These are phyloP conservation scores for Dentipellis fragilis DNA, from an alignment of 768 basidiomycete species.

Conservation along the genomic window DNA sequence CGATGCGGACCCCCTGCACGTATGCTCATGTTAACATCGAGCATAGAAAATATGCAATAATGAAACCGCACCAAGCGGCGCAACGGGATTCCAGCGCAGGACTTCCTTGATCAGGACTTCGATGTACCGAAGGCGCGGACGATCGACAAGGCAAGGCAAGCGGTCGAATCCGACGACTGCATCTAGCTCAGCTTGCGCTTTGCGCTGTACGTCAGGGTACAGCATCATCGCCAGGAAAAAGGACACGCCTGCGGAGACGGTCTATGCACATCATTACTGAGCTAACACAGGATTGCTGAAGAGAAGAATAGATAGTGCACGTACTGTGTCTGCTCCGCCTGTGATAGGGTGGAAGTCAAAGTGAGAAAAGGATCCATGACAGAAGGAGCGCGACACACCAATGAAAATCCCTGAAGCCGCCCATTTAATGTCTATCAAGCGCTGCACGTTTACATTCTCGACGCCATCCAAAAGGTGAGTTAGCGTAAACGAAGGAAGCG, in stretches of 20 bases:
- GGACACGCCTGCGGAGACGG: background rate
- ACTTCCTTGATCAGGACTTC: constrained; percentile 2
- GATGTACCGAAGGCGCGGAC: background rate
- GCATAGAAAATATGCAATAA: no score
- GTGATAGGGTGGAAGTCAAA: no score
- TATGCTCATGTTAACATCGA: no score
- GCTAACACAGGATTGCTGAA: background rate
- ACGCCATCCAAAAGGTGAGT: background rate
- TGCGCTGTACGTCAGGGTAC: constrained; percentile 5
- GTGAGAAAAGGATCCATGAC: no score
- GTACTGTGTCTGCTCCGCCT: background rate
- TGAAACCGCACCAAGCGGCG: background rate
- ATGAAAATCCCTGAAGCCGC: background rate
- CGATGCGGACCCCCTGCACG: background rate
- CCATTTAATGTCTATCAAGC: constrained; percentile 1
- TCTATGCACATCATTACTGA: background rate
- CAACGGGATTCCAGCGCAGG: constrained; percentile 2
- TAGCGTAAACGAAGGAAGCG: background rate
- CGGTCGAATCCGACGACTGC: constrained; percentile 1
- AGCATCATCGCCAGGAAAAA: constrained; percentile 10
- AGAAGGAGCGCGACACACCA: background rate
- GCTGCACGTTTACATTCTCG: background rate
- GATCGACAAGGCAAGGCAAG: constrained; percentile 6
- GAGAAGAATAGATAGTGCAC: no score
- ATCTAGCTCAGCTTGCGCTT: constrained; percentile 11